Evolutionary conservation across 2,329 filamentous ascomycete species (phyloP).

Genomic region (Phyllosticta citriasiana): DNA sequence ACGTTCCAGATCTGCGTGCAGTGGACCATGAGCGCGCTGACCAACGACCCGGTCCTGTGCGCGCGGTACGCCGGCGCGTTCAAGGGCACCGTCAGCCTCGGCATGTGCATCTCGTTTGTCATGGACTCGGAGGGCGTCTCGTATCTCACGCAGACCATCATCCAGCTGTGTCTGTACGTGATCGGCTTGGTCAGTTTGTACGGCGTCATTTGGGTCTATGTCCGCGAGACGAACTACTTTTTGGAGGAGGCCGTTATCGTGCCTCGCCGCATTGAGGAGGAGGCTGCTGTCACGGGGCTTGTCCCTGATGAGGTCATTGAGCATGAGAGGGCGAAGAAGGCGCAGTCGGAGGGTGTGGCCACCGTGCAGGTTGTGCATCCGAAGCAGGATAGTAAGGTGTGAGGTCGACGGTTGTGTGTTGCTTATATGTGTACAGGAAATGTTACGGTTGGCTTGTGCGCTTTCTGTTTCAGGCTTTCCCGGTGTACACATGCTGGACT

Average conservation of each 20-base stretch:
- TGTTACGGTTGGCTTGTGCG: no score
- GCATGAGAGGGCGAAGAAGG: background rate
- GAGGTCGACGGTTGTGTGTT: background rate
- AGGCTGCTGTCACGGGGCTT: background rate
- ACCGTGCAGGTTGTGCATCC: background rate
- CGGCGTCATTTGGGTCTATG: constrained; percentile 11
- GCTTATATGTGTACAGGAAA: background rate
- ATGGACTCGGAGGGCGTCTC: constrained; percentile 14
- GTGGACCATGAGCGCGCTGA: background rate
- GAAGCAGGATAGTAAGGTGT: background rate
- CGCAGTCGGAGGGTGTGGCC: background rate
- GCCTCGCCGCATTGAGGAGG: constrained; percentile 13
- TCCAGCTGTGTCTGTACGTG: constrained; percentile 14
- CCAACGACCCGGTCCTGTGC: background rate
- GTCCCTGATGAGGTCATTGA: background rate
- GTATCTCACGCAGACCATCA: constrained; percentile 14
- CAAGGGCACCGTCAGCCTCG: constrained; percentile 14
- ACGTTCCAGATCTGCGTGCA: background rate
- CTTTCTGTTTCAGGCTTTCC: no score
- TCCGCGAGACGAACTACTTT: constrained; percentile 17
- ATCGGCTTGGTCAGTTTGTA: constrained; percentile 12
- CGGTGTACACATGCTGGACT: no score
- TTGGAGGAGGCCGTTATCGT: constrained; percentile 16
- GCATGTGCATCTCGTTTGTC: constrained; percentile 16
- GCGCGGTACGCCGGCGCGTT: constrained; percentile 13